Evolutionary conservation across 2,329 filamentous ascomycete genomes (phyloP).

Genomic region (Alternaria arbusti): DNA sequence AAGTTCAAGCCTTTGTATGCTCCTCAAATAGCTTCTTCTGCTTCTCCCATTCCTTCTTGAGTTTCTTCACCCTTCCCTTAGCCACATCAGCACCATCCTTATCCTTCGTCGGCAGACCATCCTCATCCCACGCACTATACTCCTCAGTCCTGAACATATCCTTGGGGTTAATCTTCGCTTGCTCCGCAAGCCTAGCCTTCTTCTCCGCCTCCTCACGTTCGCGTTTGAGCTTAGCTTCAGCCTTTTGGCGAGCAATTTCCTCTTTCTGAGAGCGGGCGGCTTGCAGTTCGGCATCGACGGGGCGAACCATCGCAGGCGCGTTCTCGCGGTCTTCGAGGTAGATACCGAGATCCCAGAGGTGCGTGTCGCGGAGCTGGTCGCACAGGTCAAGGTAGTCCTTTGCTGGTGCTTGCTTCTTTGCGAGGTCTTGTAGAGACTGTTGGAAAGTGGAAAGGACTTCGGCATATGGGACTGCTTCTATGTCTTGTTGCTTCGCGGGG

Average conservation of each 20-base stretch:
- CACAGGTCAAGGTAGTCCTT: slow-evolving; percentile 78
- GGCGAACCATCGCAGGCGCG: slow-evolving; percentile 76
- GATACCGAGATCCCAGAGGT: slow-evolving; percentile 81
- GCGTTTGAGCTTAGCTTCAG: slow-evolving; percentile 56
- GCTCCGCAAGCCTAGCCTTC: slow-evolving; percentile 61
- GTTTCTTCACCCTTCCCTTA: slow-evolving; percentile 80
- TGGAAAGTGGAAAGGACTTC: slow-evolving; percentile 60
- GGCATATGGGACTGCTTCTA: slow-evolving; percentile 53
- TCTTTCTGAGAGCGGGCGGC: slow-evolving; percentile 62
- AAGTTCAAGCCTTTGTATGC: slow-evolving; percentile 8
- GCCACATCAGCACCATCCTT: slow-evolving; percentile 79
- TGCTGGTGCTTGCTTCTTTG: slow-evolving; percentile 58
- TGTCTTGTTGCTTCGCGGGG: slow-evolving; percentile 34
- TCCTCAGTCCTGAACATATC: slow-evolving; percentile 66
- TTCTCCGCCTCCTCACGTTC: slow-evolving; percentile 66
- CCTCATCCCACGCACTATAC: slow-evolving; percentile 80
- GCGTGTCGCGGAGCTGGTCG: slow-evolving; percentile 74
- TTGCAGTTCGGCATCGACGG: slow-evolving; percentile 65
- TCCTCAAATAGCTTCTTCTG: slow-evolving; percentile 83
- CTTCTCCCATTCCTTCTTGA: slow-evolving; percentile 87
- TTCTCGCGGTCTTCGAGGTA: slow-evolving; percentile 83
- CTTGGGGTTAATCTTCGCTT: slow-evolving; percentile 63
- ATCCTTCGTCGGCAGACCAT: slow-evolving; percentile 80
- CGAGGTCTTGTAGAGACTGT: slow-evolving; percentile 66
- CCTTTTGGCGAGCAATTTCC: slow-evolving; percentile 51